Percentiles rank a stretch among this genome's conserved stretches.
Conservation (phyloP, 2,329 filamentous ascomycete species). For the Talaromyces pinophilus region DNA sequence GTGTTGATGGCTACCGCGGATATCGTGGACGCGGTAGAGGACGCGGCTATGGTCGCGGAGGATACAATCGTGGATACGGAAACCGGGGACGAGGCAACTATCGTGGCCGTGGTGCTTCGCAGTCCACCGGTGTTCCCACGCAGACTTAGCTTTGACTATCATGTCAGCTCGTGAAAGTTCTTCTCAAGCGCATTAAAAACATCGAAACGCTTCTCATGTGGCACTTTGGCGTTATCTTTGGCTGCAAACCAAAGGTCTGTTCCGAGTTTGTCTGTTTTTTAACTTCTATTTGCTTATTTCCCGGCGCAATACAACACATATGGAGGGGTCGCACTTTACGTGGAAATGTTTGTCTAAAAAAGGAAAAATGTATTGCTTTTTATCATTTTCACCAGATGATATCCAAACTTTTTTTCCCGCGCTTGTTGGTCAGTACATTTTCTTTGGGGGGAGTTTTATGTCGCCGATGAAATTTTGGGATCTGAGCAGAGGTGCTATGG, state of each 20-base stretch:
- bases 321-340: slow-evolving; percentile 1
- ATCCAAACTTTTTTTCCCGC: slow-evolving; percentile 10
- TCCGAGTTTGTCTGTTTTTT: slow-evolving; percentile 3
- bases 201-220: slow-evolving; percentile 6
- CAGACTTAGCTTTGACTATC: slow-evolving; percentile 30
- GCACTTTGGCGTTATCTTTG: slow-evolving; percentile 15
- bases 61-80: slow-evolving; percentile 49
- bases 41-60: slow-evolving; percentile 50
- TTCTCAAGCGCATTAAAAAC: background rate
- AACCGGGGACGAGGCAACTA: slow-evolving; percentile 43
- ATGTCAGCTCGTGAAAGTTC: background rate
- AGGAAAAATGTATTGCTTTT: slow-evolving; percentile 1
- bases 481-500: background rate
- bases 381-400: slow-evolving; percentile 16
- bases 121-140: slow-evolving; percentile 43
- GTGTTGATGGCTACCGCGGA: slow-evolving; percentile 83
- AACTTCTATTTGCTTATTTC: background rate
- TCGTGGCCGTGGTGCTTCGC: slow-evolving; percentile 41
- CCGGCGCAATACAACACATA: slow-evolving; percentile 18
- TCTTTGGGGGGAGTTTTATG: background rate
- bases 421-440: background rate
- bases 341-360: slow-evolving; percentile 19
- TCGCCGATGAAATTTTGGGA: slow-evolving; percentile 3
- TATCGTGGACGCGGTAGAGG: slow-evolving; percentile 71
- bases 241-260: slow-evolving; percentile 18